A percentile compares a stretch with the other conserved stretches of the same genome.
These are phyloP conservation scores for Mortierella claussenii DNA, from an alignment of 192 early-diverging fungal species.

Conservation along the genomic window DNA sequence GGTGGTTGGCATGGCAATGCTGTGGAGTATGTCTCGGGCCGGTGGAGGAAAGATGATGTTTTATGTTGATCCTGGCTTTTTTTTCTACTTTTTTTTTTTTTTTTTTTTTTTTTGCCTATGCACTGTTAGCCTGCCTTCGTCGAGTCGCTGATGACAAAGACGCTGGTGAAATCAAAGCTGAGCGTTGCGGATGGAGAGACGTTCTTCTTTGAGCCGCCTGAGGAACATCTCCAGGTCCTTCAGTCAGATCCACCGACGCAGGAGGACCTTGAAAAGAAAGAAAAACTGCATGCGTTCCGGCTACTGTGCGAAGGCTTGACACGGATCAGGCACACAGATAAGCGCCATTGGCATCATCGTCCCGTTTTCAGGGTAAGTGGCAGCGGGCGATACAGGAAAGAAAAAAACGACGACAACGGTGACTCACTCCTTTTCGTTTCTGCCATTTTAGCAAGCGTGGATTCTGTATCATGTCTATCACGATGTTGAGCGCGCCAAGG, in stretches of 20 bases:
- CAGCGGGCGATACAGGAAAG: neutral
- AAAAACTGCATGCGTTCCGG: constrained; percentile 55
- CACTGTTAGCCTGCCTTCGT: constrained; percentile 35
- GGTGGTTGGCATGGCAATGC: no score
- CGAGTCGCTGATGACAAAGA: constrained; percentile 15
- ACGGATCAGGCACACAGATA: constrained; percentile 68
- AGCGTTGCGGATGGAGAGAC: constrained; percentile 35
- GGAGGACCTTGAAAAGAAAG: constrained; percentile 21
- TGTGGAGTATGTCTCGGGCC: no score
- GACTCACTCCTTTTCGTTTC: no score
- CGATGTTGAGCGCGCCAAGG: constrained; percentile 67
- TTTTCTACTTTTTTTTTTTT: no score
- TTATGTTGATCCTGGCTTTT: no score
- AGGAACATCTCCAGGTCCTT: constrained; percentile 15
- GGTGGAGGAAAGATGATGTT: no score
- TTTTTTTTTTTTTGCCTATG: no score
- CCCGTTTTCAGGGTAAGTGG: constrained; percentile 69
- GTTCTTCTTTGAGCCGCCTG: constrained; percentile 39
- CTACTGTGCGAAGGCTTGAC: constrained; percentile 54
- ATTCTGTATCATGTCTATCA: constrained; percentile 66
- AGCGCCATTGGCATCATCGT: constrained; percentile 77
- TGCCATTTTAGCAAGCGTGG: constrained; percentile 67
- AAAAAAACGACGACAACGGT: no score
- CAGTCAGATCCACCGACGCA: constrained; percentile 4
- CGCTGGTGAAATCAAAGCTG: constrained; percentile 25